These are phyloP conservation scores for Herpotrichia juniperi DNA, from an alignment of 2,329 filamentous ascomycete species.

Conservation along the genomic window DNA sequence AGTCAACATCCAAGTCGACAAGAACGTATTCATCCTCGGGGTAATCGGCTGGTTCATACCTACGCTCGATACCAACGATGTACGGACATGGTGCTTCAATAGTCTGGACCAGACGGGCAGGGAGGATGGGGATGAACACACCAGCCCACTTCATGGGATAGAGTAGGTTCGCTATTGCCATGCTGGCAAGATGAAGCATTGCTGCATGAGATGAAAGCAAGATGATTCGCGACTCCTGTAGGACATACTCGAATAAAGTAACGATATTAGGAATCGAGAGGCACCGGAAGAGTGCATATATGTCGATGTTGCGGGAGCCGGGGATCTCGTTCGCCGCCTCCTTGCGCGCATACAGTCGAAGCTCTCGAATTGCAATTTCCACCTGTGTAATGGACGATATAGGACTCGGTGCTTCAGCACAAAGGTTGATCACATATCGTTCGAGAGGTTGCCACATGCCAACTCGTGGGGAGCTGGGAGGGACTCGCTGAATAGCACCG, in stretches of 20 bases:
- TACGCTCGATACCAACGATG: constrained; percentile 92
- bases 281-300: constrained; percentile 90
- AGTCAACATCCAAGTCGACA: constrained; percentile 90
- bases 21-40: constrained; percentile 96
- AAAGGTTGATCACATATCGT: constrained; percentile 95
- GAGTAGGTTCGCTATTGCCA: constrained; percentile 82
- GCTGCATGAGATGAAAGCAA: constrained; percentile 93
- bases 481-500: constrained; percentile 79
- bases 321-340: constrained; percentile 93
- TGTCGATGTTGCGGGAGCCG: constrained; percentile 86
- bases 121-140: constrained; percentile 91
- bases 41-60: constrained; percentile 84
- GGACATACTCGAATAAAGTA: constrained; percentile 87
- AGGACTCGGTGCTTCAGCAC: constrained; percentile 91
- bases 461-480: constrained; percentile 85
- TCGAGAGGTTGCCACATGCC: constrained; percentile 97
- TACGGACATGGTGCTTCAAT: constrained; percentile 96
- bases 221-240: constrained; percentile 94
- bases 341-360: constrained; percentile 90
- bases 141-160: constrained; percentile 94
- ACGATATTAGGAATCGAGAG: constrained; percentile 92
- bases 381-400: constrained; percentile 95
- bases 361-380: constrained; percentile 85
- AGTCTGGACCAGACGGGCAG: constrained; percentile 84
- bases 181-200: constrained; percentile 92